These are phyloP conservation scores for Catenaria anguillulae DNA, from an alignment of 371 early-diverging fungal species.

Conservation along the genomic window DNA sequence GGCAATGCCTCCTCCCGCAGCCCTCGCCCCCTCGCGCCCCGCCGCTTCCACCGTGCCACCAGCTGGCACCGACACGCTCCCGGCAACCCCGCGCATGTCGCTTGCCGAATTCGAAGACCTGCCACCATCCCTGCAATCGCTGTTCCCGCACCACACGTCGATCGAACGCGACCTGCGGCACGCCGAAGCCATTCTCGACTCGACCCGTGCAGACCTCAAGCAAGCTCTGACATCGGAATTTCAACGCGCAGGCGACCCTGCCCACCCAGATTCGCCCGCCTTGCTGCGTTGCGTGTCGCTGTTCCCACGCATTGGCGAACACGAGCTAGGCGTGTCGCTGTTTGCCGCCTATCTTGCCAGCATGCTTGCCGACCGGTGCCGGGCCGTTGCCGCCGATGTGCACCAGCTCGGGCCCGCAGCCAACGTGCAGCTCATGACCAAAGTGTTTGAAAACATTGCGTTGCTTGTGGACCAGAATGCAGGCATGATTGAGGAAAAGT, in stretches of 20 bases:
- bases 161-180: not conserved
- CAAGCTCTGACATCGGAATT: not conserved
- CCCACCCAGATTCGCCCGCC: not conserved
- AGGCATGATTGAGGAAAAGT: constrained; percentile 59
- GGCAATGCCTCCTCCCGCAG: too few species aligned
- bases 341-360: constrained; percentile 70
- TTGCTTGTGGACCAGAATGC: constrained; percentile 68
- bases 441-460: constrained; percentile 75
- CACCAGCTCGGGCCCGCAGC: constrained; percentile 12
- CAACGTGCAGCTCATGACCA: constrained; percentile 55
- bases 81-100: too few species aligned
- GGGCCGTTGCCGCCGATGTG: constrained; percentile 26
- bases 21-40: too few species aligned
- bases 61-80: too few species aligned
- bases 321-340: constrained; percentile 66
- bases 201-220: not conserved
- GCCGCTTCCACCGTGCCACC: too few species aligned
- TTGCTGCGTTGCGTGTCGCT: constrained; percentile 15
- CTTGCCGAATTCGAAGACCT: not conserved
- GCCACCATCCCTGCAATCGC: not conserved
- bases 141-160: not conserved
- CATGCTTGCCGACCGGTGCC: constrained; percentile 49
- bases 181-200: not conserved
- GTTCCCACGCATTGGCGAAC: constrained; percentile 70
- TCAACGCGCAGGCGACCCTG: not conserved